A percentile compares a stretch with the other conserved stretches of the same genome.
Evolutionary conservation across 176 grass and related monocot species (phyloP).

Genomic region (Musa itinerans): DNA sequence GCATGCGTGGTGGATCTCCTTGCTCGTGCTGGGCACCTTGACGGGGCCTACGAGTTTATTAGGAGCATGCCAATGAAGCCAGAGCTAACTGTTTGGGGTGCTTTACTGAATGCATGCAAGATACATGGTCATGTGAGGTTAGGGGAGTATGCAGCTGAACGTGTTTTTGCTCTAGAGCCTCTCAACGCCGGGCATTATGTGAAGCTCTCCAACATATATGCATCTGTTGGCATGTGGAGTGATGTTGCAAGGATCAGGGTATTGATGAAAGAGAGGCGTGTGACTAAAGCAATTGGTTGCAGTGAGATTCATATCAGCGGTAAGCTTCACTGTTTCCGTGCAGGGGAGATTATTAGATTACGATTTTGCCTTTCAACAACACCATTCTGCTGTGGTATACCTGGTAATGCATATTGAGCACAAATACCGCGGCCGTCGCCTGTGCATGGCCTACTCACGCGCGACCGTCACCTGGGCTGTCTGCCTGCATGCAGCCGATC

Average conservation of each 20-base stretch:
- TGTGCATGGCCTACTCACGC: too few relatives aligned
- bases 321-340: slow-evolving; percentile 29
- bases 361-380: too few relatives aligned
- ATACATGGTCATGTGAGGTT: slow-evolving; percentile 38
- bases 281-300: slow-evolving; percentile 45
- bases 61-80: slow-evolving; percentile 48
- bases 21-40: slow-evolving; percentile 49
- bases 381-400: too few relatives aligned
- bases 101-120: slow-evolving; percentile 60
- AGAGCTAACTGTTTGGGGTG: slow-evolving; percentile 60
- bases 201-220: slow-evolving; percentile 72
- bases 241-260: slow-evolving; percentile 42
- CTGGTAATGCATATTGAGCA: too few relatives aligned
- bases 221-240: slow-evolving; percentile 55
- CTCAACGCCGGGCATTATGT: slow-evolving; percentile 62
- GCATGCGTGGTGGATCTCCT: slow-evolving; percentile 60
- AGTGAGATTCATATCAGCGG: slow-evolving; percentile 41
- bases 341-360: slow-evolving; percentile 17
- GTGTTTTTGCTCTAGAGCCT: slow-evolving; percentile 52
- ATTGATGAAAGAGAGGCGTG: slow-evolving; percentile 55
- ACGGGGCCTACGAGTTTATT: slow-evolving; percentile 46
- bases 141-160: slow-evolving; percentile 34
- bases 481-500: too few relatives aligned
- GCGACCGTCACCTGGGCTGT: too few relatives aligned
- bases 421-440: too few relatives aligned